A percentile compares a stretch with the other conserved stretches of the same genome.
Evolutionary conservation across 257 asterid species (phyloP).

Genomic region (Schizonepeta tenuifolia): DNA sequence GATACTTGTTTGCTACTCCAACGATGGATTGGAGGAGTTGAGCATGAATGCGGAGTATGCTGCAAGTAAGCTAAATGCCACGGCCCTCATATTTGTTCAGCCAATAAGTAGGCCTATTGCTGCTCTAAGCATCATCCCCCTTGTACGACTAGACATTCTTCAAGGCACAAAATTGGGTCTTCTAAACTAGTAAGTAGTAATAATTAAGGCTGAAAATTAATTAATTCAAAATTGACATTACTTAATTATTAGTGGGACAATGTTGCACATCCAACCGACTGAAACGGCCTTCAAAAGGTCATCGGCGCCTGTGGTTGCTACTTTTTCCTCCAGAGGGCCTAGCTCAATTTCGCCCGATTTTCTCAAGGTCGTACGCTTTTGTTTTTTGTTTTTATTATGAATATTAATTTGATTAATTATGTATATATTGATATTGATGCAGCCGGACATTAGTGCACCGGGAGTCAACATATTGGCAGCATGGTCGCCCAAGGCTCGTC

Average conservation of each 20-base stretch:
- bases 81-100: constrained; percentile 58
- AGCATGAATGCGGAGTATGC: constrained; percentile 47
- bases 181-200: constrained; percentile 31
- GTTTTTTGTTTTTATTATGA: too few species aligned
- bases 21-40: constrained; percentile 33
- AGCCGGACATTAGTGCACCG: constrained; percentile 80
- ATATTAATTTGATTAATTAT: too few species aligned
- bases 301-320: constrained; percentile 59
- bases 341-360: constrained; percentile 61
- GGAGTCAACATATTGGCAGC: constrained; percentile 70
- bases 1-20: constrained; percentile 50
- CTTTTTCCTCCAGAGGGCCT: constrained; percentile 72
- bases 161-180: constrained; percentile 51
- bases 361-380: constrained; percentile 55
- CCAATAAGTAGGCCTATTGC: constrained; percentile 52
- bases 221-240: too few species aligned
- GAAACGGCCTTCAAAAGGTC: constrained; percentile 44
- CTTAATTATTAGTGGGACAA: constrained; percentile 37
- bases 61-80: constrained; percentile 43
- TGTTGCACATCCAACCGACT: constrained; percentile 46
- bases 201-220: background rate
- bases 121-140: constrained; percentile 50
- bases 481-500: constrained; percentile 54
- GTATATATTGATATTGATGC: background rate
- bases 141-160: constrained; percentile 47